Percentiles rank a stretch among this genome's conserved stretches.
Conservation (phyloP, 768 basidiomycete species). For the Collybiopsis luxurians region DNA sequence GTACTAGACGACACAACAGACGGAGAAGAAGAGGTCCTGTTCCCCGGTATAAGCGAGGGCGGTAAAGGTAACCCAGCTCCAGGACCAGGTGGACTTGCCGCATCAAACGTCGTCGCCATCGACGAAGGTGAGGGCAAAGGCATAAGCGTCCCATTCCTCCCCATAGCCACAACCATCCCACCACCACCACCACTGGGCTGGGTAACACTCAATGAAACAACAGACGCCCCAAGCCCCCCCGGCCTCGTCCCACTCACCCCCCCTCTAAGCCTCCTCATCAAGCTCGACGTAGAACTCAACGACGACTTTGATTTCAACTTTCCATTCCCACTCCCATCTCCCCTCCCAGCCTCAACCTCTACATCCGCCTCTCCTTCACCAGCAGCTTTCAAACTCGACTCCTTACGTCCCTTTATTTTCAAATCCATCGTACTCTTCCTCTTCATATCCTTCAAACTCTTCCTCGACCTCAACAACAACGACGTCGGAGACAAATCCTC, state of each 20-base stretch:
- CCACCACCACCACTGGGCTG: no score
- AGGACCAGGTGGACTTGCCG: background rate
- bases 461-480: slow-evolving; percentile 38
- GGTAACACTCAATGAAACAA: no score
- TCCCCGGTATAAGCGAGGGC: slow-evolving; percentile 5
- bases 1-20: background rate
- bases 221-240: no score
- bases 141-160: slow-evolving; percentile 3
- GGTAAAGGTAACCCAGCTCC: background rate
- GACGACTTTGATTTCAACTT: background rate
- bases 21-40: background rate
- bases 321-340: background rate
- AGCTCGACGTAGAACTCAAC: slow-evolving; percentile 8
- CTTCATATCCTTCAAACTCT: slow-evolving; percentile 38
- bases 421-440: slow-evolving; percentile 14
- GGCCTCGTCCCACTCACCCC: slow-evolving; percentile 13
- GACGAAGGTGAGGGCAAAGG: background rate
- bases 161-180: background rate
- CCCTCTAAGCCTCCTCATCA: slow-evolving; percentile 12
- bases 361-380: background rate
- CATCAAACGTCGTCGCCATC: background rate
- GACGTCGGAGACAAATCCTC: slow-evolving; percentile 47
- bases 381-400: no score
- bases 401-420: background rate
- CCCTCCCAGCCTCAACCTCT: background rate